A percentile compares a stretch with the other conserved stretches of the same genome.
Conservation (phyloP, 1,139 yeast species). For the Pneumocystis murina region DNA sequence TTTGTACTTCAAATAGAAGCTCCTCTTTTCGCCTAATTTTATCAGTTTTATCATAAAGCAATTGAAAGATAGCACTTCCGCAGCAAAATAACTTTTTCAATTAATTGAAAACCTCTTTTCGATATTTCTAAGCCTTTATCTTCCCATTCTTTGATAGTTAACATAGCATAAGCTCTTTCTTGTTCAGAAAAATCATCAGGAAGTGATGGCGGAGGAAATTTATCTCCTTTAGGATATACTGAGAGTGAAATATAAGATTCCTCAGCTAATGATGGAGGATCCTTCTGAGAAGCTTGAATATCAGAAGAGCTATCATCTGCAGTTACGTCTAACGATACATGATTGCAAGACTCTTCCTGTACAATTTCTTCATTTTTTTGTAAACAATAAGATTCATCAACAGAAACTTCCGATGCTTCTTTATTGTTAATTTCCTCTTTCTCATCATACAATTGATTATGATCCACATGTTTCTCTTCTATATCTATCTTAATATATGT, state of each 20-base stretch:
- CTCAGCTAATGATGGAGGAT: not conserved
- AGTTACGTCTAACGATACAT: not conserved
- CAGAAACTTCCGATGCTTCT: not conserved
- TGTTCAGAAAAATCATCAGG: conserved; percentile 1
- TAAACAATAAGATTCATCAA: not conserved
- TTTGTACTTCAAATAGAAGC: not conserved
- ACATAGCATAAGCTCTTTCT: not conserved
- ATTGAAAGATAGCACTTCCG: not conserved
- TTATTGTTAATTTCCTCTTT: not conserved
- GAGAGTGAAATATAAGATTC: not conserved
- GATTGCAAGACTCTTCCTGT: not conserved
- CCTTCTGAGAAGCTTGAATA: not conserved
- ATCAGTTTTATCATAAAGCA: not conserved
- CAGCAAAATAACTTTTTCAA: not conserved
- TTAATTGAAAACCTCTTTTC: not conserved
- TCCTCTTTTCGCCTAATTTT: not conserved
- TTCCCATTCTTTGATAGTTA: not conserved
- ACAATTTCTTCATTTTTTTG: not conserved
- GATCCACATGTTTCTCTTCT: not conserved
- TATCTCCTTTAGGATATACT: not conserved
- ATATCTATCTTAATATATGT: not conserved
- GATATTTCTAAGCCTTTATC: not conserved
- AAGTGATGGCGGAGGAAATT: not conserved
- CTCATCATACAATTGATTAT: not conserved
- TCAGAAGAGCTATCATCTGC: not conserved